Evolutionary conservation across 305 asterid species (phyloP).

Genomic region (Ilex paraguariensis): DNA sequence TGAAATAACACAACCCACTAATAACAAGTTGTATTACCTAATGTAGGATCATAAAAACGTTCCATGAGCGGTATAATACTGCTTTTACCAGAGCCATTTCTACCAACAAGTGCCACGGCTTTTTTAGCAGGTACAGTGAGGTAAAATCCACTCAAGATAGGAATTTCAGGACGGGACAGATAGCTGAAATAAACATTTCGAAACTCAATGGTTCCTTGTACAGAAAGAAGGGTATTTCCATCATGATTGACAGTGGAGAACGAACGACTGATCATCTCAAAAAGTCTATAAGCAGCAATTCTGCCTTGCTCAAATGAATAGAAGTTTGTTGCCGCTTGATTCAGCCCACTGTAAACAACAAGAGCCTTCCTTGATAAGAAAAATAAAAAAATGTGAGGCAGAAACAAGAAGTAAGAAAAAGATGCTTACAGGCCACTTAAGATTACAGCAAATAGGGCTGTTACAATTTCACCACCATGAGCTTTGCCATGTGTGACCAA

Average conservation of each 20-base stretch:
- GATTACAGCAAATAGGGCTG: conserved; percentile 93
- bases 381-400: conserved; percentile 9
- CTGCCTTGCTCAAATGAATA: conserved; percentile 99
- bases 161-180: conserved; percentile 97
- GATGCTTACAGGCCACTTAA: conserved; percentile 98
- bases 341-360: conserved; percentile 71
- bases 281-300: conserved; percentile 97
- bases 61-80: conserved; percentile 99
- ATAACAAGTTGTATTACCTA: conserved; percentile 49
- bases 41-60: conserved; percentile 97
- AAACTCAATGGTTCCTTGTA: conserved; percentile 97
- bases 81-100: conserved; percentile 99
- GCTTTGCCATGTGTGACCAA: conserved; percentile 69
- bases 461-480: conserved; percentile 90
- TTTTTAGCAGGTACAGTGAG: conserved; percentile 97
- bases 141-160: conserved; percentile 97
- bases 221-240: conserved; percentile 77
- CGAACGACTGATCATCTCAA: conserved; percentile 97
- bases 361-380: conserved; percentile 14
- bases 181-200: conserved; percentile 99
- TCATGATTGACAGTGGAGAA: conserved; percentile 79
- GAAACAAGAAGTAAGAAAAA: conserved; percentile 21
- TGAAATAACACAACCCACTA: conserved; percentile 11
- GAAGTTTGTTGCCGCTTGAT: conserved; percentile 99
- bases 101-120: conserved; percentile 98